These are phyloP conservation scores for Ustilago crameri DNA, from an alignment of 1,284 basidiomycete genomes.

Conservation along the genomic window DNA sequence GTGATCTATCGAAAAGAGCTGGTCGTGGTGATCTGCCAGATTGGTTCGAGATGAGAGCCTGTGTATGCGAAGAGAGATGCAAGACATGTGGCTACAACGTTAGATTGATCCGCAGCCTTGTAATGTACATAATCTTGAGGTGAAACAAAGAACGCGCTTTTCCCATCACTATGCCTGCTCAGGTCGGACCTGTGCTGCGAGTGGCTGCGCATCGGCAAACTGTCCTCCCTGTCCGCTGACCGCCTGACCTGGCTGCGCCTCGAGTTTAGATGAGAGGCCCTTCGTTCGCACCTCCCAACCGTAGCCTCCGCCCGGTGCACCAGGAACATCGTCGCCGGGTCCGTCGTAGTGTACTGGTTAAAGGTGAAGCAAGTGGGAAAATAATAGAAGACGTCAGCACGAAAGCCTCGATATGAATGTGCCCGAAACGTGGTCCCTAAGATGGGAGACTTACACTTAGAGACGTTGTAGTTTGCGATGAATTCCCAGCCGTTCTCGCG, in stretches of 20 bases:
- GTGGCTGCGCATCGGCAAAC: constrained; percentile 45
- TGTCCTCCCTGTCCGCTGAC: constrained; percentile 50
- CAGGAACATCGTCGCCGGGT: constrained; percentile 57
- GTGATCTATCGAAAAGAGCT: too few species aligned
- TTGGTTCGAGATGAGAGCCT: too few species aligned
- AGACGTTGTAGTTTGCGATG: constrained; percentile 66
- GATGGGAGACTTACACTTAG: constrained; percentile 51
- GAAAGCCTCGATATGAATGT: too few species aligned
- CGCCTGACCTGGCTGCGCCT: constrained; percentile 51
- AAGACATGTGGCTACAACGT: too few species aligned
- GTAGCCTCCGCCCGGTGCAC: constrained; percentile 63
- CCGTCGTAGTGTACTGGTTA: constrained; percentile 64
- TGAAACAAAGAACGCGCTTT: neutral
- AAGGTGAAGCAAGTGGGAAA: neutral
- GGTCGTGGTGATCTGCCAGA: too few species aligned
- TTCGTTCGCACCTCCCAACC: constrained; percentile 63
- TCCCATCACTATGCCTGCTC: constrained; percentile 26
- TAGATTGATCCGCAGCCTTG: neutral
- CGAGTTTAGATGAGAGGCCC: constrained; percentile 59
- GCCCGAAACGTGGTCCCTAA: too few species aligned
- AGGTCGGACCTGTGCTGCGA: constrained; percentile 41
- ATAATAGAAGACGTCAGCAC: neutral
- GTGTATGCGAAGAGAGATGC: too few species aligned
- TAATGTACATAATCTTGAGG: constrained; percentile 26
- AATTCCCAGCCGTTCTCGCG: constrained; percentile 82